phyloP scores from a whole-genome alignment of 768 basidiomycete species.

The Auriscalpium orientale region DNA sequence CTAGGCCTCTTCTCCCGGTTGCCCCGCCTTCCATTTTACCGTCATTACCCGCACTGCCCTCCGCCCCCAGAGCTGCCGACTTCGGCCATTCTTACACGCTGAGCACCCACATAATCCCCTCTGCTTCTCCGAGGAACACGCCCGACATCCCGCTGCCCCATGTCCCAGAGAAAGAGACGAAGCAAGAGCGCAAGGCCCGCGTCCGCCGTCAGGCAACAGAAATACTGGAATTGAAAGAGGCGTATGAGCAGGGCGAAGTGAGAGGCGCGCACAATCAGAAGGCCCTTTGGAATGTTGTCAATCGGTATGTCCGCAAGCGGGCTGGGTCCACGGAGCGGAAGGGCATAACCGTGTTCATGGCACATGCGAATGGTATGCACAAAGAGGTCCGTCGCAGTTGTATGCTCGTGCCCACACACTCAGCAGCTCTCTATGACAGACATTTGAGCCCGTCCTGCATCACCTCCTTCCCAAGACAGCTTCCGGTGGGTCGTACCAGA shows the following conservation, averaged over 20 bases:
- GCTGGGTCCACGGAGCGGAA: constrained; percentile 14
- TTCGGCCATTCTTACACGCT: constrained; percentile 27
- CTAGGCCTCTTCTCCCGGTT: background rate
- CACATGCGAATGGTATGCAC: constrained; percentile 82
- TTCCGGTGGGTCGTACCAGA: constrained; percentile 21
- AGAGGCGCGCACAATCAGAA: constrained; percentile 15
- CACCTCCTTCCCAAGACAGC: constrained; percentile 39
- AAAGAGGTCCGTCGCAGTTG: constrained; percentile 56
- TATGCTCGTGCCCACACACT: background rate
- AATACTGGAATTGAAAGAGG: constrained; percentile 1
- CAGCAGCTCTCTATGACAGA: constrained; percentile 32
- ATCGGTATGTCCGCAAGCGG: constrained; percentile 53
- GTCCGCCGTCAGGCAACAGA: background rate
- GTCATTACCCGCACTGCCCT: constrained; percentile 30
- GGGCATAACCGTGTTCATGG: constrained; percentile 65
- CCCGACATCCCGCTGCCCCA: constrained; percentile 32
- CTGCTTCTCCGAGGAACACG: constrained; percentile 42
- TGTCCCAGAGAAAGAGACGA: constrained; percentile 28
- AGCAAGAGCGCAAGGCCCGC: constrained; percentile 21
- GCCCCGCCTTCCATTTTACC: constrained; percentile 18
- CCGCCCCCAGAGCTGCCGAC: constrained; percentile 16
- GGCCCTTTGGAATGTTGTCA: constrained; percentile 62
- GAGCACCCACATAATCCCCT: constrained; percentile 49
- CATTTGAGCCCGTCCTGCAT: constrained; percentile 66
- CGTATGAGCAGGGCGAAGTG: constrained; percentile 14